Evolutionary conservation across 306 rosid genomes (phyloP).

Genomic region (Senna siamea): DNA sequence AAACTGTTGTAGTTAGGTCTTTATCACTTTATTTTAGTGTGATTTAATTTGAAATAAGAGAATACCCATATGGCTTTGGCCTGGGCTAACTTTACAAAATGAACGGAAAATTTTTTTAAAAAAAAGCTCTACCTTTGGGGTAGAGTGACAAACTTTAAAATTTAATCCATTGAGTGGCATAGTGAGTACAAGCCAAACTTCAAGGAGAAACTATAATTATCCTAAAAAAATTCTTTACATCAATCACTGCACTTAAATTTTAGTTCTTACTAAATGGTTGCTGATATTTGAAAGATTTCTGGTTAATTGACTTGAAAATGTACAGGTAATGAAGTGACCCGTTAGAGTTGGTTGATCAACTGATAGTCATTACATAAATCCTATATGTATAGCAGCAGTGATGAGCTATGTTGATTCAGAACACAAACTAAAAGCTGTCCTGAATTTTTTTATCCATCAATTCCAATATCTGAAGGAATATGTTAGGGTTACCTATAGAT

Average conservation of each 20-base stretch:
- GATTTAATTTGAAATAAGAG: too few relatives aligned
- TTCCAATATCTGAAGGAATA: not conserved
- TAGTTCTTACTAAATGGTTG: not conserved
- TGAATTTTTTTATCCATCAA: not conserved
- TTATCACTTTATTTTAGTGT: too few relatives aligned
- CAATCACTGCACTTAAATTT: not conserved
- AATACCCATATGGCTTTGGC: too few relatives aligned
- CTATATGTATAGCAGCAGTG: not conserved
- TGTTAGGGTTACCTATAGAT: too few relatives aligned
- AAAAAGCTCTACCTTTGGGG: too few relatives aligned
- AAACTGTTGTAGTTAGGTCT: not conserved
- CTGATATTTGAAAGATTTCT: not conserved
- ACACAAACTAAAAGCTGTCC: not conserved
- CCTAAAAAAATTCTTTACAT: too few relatives aligned
- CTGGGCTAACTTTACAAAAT: too few relatives aligned
- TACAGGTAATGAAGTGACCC: not conserved
- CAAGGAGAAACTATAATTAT: too few relatives aligned
- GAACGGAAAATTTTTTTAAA: too few relatives aligned
- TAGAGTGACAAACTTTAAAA: too few relatives aligned
- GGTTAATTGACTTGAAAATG: not conserved
- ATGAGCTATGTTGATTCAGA: not conserved
- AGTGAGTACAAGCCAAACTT: too few relatives aligned
- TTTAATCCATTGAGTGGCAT: too few relatives aligned
- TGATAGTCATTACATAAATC: not conserved
- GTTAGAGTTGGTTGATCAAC: not conserved